Evolutionary conservation across 345 rosid genomes (phyloP).

Genomic region (Eucalyptus grandis): DNA sequence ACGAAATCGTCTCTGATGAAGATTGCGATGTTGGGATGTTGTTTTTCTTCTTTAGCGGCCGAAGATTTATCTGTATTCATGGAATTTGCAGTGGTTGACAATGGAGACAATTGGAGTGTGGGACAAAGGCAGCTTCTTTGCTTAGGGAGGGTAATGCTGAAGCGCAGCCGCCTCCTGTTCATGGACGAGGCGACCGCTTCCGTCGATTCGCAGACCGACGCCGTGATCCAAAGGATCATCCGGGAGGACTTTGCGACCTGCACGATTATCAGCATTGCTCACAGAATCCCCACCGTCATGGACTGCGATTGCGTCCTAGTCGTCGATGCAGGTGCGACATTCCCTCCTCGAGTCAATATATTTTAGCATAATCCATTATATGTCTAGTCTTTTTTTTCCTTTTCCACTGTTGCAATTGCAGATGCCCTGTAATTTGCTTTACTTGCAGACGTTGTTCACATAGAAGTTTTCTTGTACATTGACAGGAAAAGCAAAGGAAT

Average conservation of each 20-base stretch:
- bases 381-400: neutral
- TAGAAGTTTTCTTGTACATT: neutral
- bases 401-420: neutral
- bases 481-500: constrained; percentile 73
- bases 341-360: neutral
- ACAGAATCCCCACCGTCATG: constrained; percentile 96
- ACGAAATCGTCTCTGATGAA: neutral
- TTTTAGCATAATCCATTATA: neutral
- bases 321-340: constrained; percentile 48
- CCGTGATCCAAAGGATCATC: constrained; percentile 79
- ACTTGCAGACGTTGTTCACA: neutral
- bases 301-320: constrained; percentile 89
- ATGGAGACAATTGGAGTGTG: constrained; percentile 96
- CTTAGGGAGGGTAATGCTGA: constrained; percentile 84
- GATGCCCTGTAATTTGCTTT: neutral
- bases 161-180: constrained; percentile 66
- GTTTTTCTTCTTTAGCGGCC: neutral
- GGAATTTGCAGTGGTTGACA: constrained; percentile 58
- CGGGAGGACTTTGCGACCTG: constrained; percentile 78
- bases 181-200: constrained; percentile 98
- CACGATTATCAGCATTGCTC: constrained; percentile 93
- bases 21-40: neutral
- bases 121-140: constrained; percentile 96
- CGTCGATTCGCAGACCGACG: constrained; percentile 87
- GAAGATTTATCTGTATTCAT: neutral